Evolutionary conservation across 768 basidiomycete genomes (phyloP).

Genomic region (Ramaria rubella): DNA sequence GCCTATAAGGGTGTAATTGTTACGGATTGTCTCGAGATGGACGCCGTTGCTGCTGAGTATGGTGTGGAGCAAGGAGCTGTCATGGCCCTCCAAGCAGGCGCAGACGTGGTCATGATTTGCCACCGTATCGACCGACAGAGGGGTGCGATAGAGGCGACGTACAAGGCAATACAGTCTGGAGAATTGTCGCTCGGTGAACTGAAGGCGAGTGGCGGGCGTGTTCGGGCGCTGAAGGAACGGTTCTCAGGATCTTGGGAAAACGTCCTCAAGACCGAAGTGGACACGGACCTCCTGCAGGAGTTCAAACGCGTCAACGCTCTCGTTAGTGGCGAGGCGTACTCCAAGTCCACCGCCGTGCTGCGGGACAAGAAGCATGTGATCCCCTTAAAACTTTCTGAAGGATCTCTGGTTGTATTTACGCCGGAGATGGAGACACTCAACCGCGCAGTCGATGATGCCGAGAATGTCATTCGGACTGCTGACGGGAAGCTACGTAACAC

Average conservation of each 20-base stretch:
- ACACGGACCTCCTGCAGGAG: constrained; percentile 24
- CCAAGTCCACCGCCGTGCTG: constrained; percentile 40
- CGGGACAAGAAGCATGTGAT: constrained; percentile 32
- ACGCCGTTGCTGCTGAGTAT: constrained; percentile 48
- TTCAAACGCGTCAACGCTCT: constrained; percentile 34
- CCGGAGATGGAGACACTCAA: constrained; percentile 54
- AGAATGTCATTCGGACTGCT: constrained; percentile 33
- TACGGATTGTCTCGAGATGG: constrained; percentile 76
- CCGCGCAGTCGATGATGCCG: constrained; percentile 51
- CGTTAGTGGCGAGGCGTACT: constrained; percentile 45
- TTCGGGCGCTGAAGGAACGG: constrained; percentile 42
- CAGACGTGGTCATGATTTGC: constrained; percentile 71
- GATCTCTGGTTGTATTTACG: constrained; percentile 42
- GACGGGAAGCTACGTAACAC: constrained; percentile 47
- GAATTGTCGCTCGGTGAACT: constrained; percentile 34
- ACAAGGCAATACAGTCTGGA: constrained; percentile 42
- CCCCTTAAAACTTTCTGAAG: constrained; percentile 24
- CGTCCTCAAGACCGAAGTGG: constrained; percentile 23
- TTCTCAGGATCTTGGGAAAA: constrained; percentile 45
- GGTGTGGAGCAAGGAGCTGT: constrained; percentile 52
- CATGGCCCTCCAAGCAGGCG: constrained; percentile 51
- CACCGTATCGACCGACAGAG: constrained; percentile 50
- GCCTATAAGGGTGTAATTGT: constrained; percentile 55
- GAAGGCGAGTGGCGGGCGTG: constrained; percentile 37
- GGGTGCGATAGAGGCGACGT: constrained; percentile 47